Evolutionary conservation across 2,329 filamentous ascomycete species (phyloP), one percentile per base, ranked within the genome.

Genomic region (Trichoderma sp.): DNA sequence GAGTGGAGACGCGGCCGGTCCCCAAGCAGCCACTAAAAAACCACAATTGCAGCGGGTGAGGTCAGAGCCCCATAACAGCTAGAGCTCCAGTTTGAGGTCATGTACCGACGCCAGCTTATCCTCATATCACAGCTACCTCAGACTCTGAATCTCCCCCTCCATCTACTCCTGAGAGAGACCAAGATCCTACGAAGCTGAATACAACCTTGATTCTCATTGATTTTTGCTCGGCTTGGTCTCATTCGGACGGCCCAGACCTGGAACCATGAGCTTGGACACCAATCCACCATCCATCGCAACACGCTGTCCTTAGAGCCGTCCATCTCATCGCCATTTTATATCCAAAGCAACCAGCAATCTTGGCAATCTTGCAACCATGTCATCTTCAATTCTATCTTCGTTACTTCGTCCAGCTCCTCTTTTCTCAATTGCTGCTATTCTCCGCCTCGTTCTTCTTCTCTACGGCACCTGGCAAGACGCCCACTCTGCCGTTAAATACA

Each of bases 401-500:
- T 80, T 85, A 69, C 79, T 85, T 27, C 80, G 80, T 53, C 84
- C 84, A 45, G 31, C 77, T 11, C 87, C 88, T 9, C 88, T 93
- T 80, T 91, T 93, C 83, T 77, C 85, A 71, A 83, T 89, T 14
- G 87, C 90, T 68, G 86, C 92, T 72, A 80, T 92, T 65, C 89
- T 99, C 29, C 94, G 97, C 76, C 82, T 91, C 6, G 83, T 87
- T 38, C 91, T 99, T 77, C 90, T 98, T 67, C 83, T 97, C 80
- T 98, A 98, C 83, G 96, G 97, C 75, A 90, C 95, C 76, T 95
- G 94, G 88, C 97, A 99, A 86, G 97, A 99, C 85, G 93, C 94
- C 76, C 89, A 95, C 85, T 97, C 95, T 8, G 92, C 96, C 16
- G 86, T 99, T 82, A 98, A 98, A 86, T 99, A 98, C 87, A 99